Evolutionary conservation across 23 red algal species (phyloP), one percentile per base, ranked within the genome.

Genomic region (Agarophyton chilense): DNA sequence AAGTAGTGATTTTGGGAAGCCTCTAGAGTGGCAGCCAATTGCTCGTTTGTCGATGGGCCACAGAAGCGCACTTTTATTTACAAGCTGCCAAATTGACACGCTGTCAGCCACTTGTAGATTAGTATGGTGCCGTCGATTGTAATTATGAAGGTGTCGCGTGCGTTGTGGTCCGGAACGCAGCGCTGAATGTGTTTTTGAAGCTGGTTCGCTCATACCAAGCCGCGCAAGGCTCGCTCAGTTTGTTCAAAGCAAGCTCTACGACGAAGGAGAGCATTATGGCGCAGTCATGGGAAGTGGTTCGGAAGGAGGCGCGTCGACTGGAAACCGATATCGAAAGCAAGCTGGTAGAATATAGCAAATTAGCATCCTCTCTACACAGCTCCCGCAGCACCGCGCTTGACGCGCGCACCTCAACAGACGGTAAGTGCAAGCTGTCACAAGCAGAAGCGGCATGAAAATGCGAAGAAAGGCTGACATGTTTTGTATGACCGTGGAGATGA

Each of bases 241-340:
- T n/a, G n/a, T n/a, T n/a, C n/a, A n/a, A n/a, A n/a, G n/a, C n/a
- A n/a, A n/a, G n/a, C n/a, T n/a, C n/a, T n/a, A n/a, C n/a, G n/a
- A n/a, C 10, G 24, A 72, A 1, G 16, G n/a, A 6, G 14, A 26
- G 41, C 10, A 56, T 13, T 21, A 94, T 94, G 91, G 44, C 91
- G 54, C 52, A 74, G 44, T 79, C 83, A 65, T 98, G 96, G 96
- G 96, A 98, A 39, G 46, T 51, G 25, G 54, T 98, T 7, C 86
- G 96, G 4, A 91, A 86, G 76, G 92, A 98, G 49, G 96, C 91
- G 57, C 92, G 96, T n/a, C 92, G 92, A 43, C 80, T 98, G 11
- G 96, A 98, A 51, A 79, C 72, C 56, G 92, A 98, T 53, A 83
- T 98, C 45, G 96, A 98, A 40, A 51, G 78, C 8, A 93, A 94